Evolutionary conservation across 2,329 filamentous ascomycete genomes (phyloP), one percentile per base, ranked within the genome.

Genomic region (Ascomycota sp.): DNA sequence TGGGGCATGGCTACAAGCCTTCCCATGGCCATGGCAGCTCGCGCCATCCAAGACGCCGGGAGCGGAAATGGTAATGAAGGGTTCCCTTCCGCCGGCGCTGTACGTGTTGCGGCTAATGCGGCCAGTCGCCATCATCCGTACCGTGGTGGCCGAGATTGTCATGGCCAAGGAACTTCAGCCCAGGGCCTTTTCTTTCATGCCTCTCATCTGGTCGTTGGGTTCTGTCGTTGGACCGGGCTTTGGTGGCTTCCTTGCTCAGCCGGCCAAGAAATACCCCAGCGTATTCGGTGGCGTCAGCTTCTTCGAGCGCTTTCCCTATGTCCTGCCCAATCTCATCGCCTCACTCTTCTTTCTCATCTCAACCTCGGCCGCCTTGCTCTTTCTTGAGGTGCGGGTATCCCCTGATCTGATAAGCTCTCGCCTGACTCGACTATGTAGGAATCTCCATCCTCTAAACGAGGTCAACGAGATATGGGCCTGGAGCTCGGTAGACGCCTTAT

Each of bases 71-170:
- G 68, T 73, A 44, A 21, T 55, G 48, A 24, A 17, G 6, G 5
- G 2, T 10, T n/a, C 25, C 30, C 40, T 51, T 34, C 50, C 13
- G 5, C 5, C 2, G n/a, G 15, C 11, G 10, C 6, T 8, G 25
- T 4, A 9, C 13, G 26, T 12, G 8, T 9, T 11, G n/a, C 19
- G 23, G 23, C 27, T 11, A 31, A 12, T 27, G 10, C 10, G 8
- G 6, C 10, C 30, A 73, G 75, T 86, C n/a, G 79, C 89, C 2
- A 94, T 94, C 36, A 75, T 94, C 37, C 61, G 85, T 38, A 92
- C 82, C 11, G 82, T 89, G 57, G 83, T 94, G 2, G 86, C 86
- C 0, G 86, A 94, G 50, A 73, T 94, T 64, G 83, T 93, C 2
- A 79, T 82, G 0, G 73, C 89, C 48, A 82, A 68, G 47, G 77